Conservation (phyloP, 208 protist species). For the Plasmodiophora brassicae region DNA sequence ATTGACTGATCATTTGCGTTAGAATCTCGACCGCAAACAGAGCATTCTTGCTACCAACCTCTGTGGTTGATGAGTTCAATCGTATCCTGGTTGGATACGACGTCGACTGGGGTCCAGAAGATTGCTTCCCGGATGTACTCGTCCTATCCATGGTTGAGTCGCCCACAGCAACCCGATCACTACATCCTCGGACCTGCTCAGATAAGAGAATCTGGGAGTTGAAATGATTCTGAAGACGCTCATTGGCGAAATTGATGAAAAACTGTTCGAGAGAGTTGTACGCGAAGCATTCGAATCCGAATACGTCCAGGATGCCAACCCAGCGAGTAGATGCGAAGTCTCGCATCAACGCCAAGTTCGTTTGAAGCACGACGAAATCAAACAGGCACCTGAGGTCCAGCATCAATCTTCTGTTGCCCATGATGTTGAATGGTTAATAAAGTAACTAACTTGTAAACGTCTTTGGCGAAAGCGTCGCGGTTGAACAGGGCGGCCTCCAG, state of each 20-base stretch:
- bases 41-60: not conserved
- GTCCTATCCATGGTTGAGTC: no score
- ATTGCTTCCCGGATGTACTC: slow-evolving; percentile 43
- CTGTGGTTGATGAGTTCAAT: slow-evolving; percentile 45
- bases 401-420: not conserved
- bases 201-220: slow-evolving; percentile 44
- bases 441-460: slow-evolving; percentile 41
- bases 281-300: slow-evolving; percentile 71
- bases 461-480: slow-evolving; percentile 45
- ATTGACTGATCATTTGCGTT: not conserved
- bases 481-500: not conserved
- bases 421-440: not conserved
- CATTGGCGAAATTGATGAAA: slow-evolving; percentile 89
- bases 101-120: slow-evolving; percentile 40
- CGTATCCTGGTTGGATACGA: slow-evolving; percentile 14
- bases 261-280: slow-evolving; percentile 86
- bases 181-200: no score
- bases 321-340: slow-evolving; percentile 39
- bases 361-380: slow-evolving; percentile 1
- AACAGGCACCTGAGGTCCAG: slow-evolving; percentile 35
- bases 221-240: slow-evolving; percentile 57
- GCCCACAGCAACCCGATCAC: no score
- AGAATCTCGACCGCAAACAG: not conserved
- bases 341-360: slow-evolving; percentile 56
- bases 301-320: slow-evolving; percentile 68